Base-by-base conservation (phyloP, 768 basidiomycete genomes). In the Pleurotus cornucopiae region DNA sequence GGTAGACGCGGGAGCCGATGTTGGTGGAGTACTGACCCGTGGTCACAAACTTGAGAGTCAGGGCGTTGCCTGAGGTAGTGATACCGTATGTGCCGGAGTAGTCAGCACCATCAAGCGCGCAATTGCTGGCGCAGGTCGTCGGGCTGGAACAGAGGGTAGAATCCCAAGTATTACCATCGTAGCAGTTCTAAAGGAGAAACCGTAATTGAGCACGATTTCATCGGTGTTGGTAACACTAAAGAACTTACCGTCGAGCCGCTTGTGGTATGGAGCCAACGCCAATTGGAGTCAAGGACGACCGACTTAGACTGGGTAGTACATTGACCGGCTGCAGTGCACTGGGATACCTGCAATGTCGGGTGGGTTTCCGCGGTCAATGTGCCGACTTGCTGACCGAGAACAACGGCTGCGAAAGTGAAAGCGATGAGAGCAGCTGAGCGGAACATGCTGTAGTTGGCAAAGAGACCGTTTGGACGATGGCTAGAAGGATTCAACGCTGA, bases 151-250 rank as follows among this genome's bases (percentile, higher is more conserved):
- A 76, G 47, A 73, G 58, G 43, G 70, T 62, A 2, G 69, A 41
- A 62, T 76, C 67, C 74, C 74, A 76, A 11, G 62, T 55, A 66
- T 74, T 74, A 39, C 74, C 73, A 58, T 71, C 73, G 68, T 73
- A 73, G 64, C 73, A 61, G 49, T 61, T 61, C 51, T 53, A 14
- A 6, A 23, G 30, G 30, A 11, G 18, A 40, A 41, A 21, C 39
- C 21, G 26, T 30, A n/a, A 26, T 26, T 26, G 26, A 49, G 26
- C 30, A 1, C 14, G 5, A 34, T 14, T 3, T 5, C 25, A 26
- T 12, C 11, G 11, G 11, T 25, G 23, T 14, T 37, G 20, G 26
- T 14, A 16, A 34, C 13, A 9, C 14, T 6, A 25, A 49, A n/a
- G 30, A 7, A 37, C 51, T 39, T 5, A 43, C 51, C 21, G 57